These are phyloP conservation scores for Fusarium miscanthi DNA, from an alignment of 2,329 filamentous ascomycete species.

Conservation along the genomic window DNA sequence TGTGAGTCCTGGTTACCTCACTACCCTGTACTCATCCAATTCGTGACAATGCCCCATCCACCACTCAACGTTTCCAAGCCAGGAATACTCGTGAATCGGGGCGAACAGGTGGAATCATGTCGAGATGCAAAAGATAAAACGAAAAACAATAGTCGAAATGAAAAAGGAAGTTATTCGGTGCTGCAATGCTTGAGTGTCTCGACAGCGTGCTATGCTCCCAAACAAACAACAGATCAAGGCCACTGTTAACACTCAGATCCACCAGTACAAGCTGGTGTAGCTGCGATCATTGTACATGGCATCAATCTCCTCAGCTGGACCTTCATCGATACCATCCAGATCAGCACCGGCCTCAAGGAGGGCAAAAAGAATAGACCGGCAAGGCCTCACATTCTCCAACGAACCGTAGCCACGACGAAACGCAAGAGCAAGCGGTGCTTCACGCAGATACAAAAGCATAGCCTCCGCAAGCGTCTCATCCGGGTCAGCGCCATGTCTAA, in stretches of 20 bases:
- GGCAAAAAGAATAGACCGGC: not conserved
- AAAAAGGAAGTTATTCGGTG: not conserved
- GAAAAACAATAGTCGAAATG: not conserved
- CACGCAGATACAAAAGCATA: accelerated
- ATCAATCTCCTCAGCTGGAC: not conserved
- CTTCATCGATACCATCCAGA: not conserved
- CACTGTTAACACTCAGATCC: not conserved
- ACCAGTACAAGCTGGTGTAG: not conserved
- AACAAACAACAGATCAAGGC: not conserved
- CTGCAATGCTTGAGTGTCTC: not conserved
- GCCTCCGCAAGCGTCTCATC: not conserved
- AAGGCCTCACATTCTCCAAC: not conserved
- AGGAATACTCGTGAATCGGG: not conserved
- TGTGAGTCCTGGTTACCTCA: not conserved
- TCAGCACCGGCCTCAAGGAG: not conserved
- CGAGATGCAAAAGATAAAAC: not conserved
- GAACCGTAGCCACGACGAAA: not conserved
- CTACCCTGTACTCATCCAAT: not conserved
- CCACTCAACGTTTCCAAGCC: not conserved
- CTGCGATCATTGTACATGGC: not conserved
- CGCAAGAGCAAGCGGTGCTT: not conserved
- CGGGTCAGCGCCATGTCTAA: not conserved
- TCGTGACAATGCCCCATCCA: not conserved
- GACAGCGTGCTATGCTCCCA: not conserved
- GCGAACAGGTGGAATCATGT: not conserved